Evolutionary conservation across 225 moss, liverwort and hornwort genomes (phyloP), one percentile per base, ranked within the genome.

Genomic region (Ulota crispa): DNA sequence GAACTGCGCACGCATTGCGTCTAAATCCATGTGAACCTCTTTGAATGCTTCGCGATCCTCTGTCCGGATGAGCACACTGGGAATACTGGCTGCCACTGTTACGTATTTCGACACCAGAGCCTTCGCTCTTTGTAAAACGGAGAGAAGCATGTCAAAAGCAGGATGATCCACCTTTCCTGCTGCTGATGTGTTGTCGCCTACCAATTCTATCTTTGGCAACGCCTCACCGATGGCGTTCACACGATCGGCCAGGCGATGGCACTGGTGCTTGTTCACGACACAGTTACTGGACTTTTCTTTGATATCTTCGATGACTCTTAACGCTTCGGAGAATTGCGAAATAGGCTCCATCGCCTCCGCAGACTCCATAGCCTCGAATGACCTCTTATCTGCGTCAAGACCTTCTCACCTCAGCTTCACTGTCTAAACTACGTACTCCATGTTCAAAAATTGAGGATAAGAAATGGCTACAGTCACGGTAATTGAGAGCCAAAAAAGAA

Each of bases 211-310:
- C 50, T 21, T 63, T 2, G 21, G 12, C 26, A 61, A 39, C 19
- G 15, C 30, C 54, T 30, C 72, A 32, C 80, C 81, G 16, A 78
- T 66, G 21, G 37, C 41, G 20, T 21, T 8, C 21, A 71, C 61
- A 11, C 83, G 80, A 57, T 66, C 6, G 27, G 53, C 73, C 15
- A 87, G 30, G n/a, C 80, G 24, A 37, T 63, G 5, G 59, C 83
- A 83, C 68, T 87, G 87, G 76, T 39, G 60, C 37, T 76, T 83
- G 69, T 86, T 83, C 23, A 86, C 20, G 76, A 79, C 50, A 32
- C 59, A 47, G 1, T 50, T 60, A 4, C n/a, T 55, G 31, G 70
- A 74, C 32, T 39, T 30, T 27, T 80, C 23, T 34, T n/a, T 26
- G 55, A 86, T 50, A 36, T 83, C 45, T 47, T 76, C 50, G 55